Evolutionary conservation across 2,329 filamentous ascomycete species (phyloP).

Genomic region (Cordyceps javanica): DNA sequence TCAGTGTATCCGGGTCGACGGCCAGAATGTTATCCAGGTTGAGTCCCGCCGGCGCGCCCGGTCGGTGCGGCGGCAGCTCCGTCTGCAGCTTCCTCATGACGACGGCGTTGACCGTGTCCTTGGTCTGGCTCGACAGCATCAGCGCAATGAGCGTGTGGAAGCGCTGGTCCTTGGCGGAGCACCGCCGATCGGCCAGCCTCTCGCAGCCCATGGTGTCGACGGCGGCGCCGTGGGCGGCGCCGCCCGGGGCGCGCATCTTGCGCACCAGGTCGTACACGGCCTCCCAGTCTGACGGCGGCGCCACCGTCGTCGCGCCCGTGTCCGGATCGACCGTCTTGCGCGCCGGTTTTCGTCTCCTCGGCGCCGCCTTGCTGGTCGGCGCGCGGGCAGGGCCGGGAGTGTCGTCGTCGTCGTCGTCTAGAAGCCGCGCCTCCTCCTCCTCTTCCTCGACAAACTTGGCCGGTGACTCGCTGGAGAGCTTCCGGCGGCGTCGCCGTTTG

Average conservation of each 20-base stretch:
- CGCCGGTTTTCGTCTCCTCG: conserved; percentile 38
- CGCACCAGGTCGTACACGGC: conserved; percentile 71
- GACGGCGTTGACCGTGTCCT: conserved; percentile 81
- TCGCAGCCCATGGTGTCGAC: conserved; percentile 99
- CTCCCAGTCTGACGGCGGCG: conserved; percentile 77
- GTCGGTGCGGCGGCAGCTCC: conserved; percentile 52
- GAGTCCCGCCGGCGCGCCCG: conserved; percentile 46
- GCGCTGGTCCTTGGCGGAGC: conserved; percentile 52
- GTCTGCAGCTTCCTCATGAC: conserved; percentile 76
- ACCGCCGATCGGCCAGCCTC: conserved; percentile 53
- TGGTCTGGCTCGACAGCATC: conserved; percentile 90
- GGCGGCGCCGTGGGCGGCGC: conserved; percentile 63
- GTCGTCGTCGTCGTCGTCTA: too few species aligned
- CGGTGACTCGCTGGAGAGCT: conserved; percentile 17
- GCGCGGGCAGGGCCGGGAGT: background rate
- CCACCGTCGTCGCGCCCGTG: conserved; percentile 33
- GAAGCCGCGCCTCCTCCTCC: too few species aligned
- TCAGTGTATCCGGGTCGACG: conserved; percentile 58
- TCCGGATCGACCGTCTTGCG: conserved; percentile 35
- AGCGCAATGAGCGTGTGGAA: conserved; percentile 83
- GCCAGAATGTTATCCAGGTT: conserved; percentile 73
- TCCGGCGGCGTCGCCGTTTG: conserved; percentile 28
- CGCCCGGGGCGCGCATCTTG: conserved; percentile 61
- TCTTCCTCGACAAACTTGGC: conserved; percentile 17
- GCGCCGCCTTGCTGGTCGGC: conserved; percentile 35